phyloP scores from a whole-genome alignment of 345 rosid species.

The Raphanus sativus region DNA sequence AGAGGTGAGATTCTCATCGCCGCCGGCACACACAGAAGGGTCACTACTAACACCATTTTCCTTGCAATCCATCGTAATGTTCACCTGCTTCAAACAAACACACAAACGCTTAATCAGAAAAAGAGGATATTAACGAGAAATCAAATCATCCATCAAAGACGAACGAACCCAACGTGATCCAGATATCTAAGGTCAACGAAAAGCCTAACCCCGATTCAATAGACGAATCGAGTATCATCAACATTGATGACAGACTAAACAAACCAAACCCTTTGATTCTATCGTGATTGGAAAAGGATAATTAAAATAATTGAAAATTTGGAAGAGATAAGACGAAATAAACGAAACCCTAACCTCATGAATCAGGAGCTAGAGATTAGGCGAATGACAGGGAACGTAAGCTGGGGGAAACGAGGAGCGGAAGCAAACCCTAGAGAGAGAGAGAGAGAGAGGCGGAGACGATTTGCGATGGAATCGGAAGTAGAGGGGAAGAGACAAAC shows the following conservation, averaged over 20 bases:
- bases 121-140: too few relatives aligned
- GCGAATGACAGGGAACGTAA: conserved; percentile 28
- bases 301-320: neutral
- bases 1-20: conserved; percentile 24
- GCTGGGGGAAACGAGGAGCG: conserved; percentile 6
- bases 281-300: neutral
- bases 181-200: conserved; percentile 17
- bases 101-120: too few relatives aligned
- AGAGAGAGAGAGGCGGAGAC: conserved; percentile 27
- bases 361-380: conserved; percentile 26
- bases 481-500: conserved; percentile 17
- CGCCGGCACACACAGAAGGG: neutral
- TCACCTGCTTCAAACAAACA: conserved; percentile 15
- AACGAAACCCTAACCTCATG: conserved; percentile 42
- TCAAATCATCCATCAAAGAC: too few relatives aligned
- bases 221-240: conserved; percentile 33
- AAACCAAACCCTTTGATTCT: neutral
- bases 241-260: conserved; percentile 25
- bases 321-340: neutral
- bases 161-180: conserved; percentile 26
- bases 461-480: conserved; percentile 14
- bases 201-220: conserved; percentile 30
- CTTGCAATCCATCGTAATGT: conserved; percentile 28
- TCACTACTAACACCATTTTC: conserved; percentile 21
- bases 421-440: conserved; percentile 18